Evolutionary conservation across 1,284 basidiomycete genomes (phyloP), one percentile per base, ranked within the genome.

Genomic region (Malassezia restricta): DNA sequence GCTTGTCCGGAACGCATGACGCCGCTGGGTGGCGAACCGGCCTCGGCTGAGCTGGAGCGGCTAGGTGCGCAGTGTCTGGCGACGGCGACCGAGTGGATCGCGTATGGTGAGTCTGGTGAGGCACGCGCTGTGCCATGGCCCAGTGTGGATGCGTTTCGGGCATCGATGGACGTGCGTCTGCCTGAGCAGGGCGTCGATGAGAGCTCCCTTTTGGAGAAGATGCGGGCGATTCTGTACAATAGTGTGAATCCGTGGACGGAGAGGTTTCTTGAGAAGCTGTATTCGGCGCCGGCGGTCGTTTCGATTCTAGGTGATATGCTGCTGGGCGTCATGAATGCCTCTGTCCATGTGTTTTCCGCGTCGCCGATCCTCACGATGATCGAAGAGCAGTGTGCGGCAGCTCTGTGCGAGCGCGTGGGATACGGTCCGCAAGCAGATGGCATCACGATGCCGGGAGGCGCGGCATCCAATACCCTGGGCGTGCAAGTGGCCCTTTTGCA

Each of bases 321-420:
- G 12, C 66, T 76, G 6, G 64, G 71, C 8, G 66, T 73, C 1
- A 55, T 76, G 31, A 76, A 76, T 40, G 75, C 75, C 17, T 75
- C 75, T 52, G 69, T 71, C 4, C 75, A 76, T 54, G 75, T 76
- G 47, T 75, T 73, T 57, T 73, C 71, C 32, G 75, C 75, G 8
- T 73, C 73, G 5, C 75, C 75, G 5, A 65, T 74, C 39, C 68
- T 76, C 38, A 74, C 71, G 5, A 48, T 75, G 28, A 61, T 63
- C 12, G 69, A 72, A 51, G 66, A 69, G 46, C 31, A 47, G 8
- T 68, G 65, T 30, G 66, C 65, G 8, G 47, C 56, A 31, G 62
- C 56, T 12, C 42, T 71, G 8, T 64, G 62, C 44, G 43, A 55
- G 31, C 62, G 39, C 9, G n/a, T 40, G 39, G 51, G 63, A 8